Base-by-base conservation (phyloP, 306 rosid genomes). In the Cucurbita maxima region DNA sequence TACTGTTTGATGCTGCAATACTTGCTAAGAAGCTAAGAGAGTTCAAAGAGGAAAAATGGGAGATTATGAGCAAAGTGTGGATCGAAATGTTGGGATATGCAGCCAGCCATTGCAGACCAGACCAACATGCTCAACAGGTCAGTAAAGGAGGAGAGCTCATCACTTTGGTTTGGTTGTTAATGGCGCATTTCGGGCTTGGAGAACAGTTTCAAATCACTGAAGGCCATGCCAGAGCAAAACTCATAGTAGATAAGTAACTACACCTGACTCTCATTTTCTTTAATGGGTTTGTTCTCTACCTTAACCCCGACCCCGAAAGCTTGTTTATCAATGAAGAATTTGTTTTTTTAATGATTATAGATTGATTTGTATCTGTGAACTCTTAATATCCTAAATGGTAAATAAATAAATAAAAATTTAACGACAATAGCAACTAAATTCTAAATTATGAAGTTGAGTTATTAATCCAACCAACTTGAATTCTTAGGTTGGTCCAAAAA, bases 61-160 rank as follows among this genome's bases (percentile, higher is more conserved):
- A 41, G 73, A 25, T 75, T 1, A 51, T 80, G 13, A 36, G 22
- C 3, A 9, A 58, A 40, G 72, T 83, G 0, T 83, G 84, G 84
- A 52, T 83, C 2, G 87, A 83, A 40, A 18, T 83, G 62, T 13
- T 83, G 73, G 77, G 80, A 19, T 77, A 5, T 75, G 87, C 84
- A 44, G 82, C 80, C 3, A 25, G 66, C 18, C 75, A 77, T 51
- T 83, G 86, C 75, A 62, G 76, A 37, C 58, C 86, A 0, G 75
- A 75, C 0, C 15, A 74, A 13, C 76, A 73, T 75, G 83, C 80
- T 3, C 81, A 75, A 44, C 78, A 72, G 57, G 71, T 83, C 5
- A 59, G 81, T 13, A 83, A 64, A 75, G 86, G 71, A 8, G 87
- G 87, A 18, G 81, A 83, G 82, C 58, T 58, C 64, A 34, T 83